phyloP scores from a whole-genome alignment of 176 grass and related monocot genomes.

The Aegilops umbellulata region DNA sequence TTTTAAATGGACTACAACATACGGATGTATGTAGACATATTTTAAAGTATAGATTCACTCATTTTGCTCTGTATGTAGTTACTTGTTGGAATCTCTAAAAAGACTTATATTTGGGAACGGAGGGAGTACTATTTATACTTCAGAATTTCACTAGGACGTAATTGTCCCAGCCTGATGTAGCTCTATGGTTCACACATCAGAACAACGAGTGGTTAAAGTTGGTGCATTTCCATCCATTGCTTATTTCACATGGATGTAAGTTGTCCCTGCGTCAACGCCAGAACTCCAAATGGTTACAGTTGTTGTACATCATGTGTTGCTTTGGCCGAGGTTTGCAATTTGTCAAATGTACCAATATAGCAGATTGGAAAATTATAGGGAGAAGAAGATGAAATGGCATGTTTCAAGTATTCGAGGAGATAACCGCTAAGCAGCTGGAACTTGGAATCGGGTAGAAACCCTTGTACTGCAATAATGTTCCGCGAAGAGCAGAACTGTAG shows the following conservation, averaged over 20 bases:
- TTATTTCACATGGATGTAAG: background rate
- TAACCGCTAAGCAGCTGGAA: conserved; percentile 54
- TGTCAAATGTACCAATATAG: background rate
- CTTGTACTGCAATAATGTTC: conserved; percentile 77
- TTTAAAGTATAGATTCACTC: too few species aligned
- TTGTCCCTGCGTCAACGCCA: background rate
- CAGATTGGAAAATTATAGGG: too few species aligned
- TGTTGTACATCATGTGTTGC: background rate
- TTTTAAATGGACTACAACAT: too few species aligned
- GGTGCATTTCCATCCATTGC: background rate
- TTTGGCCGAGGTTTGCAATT: background rate
- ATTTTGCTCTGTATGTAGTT: too few species aligned
- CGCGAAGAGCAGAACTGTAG: conserved; percentile 54
- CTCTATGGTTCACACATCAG: background rate
- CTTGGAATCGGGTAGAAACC: conserved; percentile 71
- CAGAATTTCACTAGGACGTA: background rate
- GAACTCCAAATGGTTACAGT: background rate
- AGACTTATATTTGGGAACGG: too few species aligned
- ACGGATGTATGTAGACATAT: too few species aligned
- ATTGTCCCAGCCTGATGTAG: background rate
- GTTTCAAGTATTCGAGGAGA: background rate
- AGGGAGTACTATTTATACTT: background rate
- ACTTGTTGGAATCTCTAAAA: too few species aligned
- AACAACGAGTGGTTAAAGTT: background rate
- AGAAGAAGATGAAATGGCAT: background rate